Conservation (phyloP, 2,329 filamentous ascomycete species). For the Sclerotinia minor region DNA sequence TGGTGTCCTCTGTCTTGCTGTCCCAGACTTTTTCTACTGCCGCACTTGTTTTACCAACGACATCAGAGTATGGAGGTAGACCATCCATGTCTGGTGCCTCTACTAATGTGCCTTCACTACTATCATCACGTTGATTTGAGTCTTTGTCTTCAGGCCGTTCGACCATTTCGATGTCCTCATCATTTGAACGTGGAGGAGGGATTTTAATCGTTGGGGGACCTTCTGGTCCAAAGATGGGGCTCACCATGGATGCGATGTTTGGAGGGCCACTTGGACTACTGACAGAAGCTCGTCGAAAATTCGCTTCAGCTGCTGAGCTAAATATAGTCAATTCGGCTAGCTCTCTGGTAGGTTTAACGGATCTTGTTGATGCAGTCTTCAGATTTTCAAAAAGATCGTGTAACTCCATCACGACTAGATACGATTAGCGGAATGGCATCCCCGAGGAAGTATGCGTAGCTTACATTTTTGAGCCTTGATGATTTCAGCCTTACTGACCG, state of each 20-base stretch:
- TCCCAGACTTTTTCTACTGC: conserved; percentile 4
- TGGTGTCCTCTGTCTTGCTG: conserved; percentile 16
- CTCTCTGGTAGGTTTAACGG: conserved; percentile 70
- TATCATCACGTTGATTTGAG: conserved; percentile 37
- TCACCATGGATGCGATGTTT: conserved; percentile 33
- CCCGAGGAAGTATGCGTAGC: conserved; percentile 42
- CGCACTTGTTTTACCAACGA: not conserved
- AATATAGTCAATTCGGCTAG: conserved; percentile 79
- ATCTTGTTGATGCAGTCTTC: conserved; percentile 60
- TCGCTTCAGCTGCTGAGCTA: conserved; percentile 55
- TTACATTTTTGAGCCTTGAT: conserved; percentile 70
- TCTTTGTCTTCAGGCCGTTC: conserved; percentile 36
- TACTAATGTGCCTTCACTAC: conserved; percentile 46
- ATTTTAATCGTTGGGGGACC: conserved; percentile 30
- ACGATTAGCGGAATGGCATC: conserved; percentile 20
- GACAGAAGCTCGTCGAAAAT: conserved; percentile 51
- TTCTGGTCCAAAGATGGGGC: conserved; percentile 38
- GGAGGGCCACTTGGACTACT: conserved; percentile 41
- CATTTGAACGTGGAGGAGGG: conserved; percentile 26
- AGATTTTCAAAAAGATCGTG: conserved; percentile 69
- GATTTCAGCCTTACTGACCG: conserved; percentile 59
- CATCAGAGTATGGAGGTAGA: conserved; percentile 29
- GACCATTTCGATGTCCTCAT: conserved; percentile 42
- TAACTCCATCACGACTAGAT: conserved; percentile 72
- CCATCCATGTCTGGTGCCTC: conserved; percentile 35